phyloP scores from a whole-genome alignment of 1,284 basidiomycete species.

The Ceraceosorus guamensis region DNA sequence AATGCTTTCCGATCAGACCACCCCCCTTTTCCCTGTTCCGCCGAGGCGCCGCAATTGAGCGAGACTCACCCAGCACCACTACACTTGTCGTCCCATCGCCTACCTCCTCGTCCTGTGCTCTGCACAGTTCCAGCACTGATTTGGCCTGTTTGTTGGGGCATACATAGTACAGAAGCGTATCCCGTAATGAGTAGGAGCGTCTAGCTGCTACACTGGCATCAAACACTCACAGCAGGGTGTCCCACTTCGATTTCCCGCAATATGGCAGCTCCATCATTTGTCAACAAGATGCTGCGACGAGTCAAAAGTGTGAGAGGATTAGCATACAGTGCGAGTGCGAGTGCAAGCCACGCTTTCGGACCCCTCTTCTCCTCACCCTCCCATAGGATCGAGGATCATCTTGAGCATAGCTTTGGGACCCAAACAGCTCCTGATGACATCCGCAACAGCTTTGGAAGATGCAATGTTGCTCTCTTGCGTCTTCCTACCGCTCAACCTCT shows the following conservation, averaged over 20 bases:
- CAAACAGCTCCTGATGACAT: constrained; percentile 96
- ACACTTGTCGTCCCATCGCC: constrained; percentile 96
- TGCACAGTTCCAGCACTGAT: constrained; percentile 96
- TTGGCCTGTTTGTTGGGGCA: too few relatives aligned
- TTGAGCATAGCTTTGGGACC: constrained; percentile 98
- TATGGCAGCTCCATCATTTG: constrained; percentile 96
- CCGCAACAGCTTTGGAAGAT: constrained; percentile 96
- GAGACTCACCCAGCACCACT: constrained; percentile 78
- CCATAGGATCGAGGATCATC: constrained; percentile 79
- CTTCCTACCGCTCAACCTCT: constrained; percentile 86
- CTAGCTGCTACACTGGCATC: too few relatives aligned
- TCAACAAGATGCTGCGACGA: constrained; percentile 53
- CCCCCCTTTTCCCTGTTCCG: not conserved
- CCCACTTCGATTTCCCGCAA: constrained; percentile 95
- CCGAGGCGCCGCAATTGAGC: too few relatives aligned
- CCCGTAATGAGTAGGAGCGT: too few relatives aligned
- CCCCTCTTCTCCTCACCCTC: too few relatives aligned
- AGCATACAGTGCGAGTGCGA: too few relatives aligned
- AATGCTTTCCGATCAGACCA: not conserved
- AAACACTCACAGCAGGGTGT: too few relatives aligned
- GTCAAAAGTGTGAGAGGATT: too few relatives aligned
- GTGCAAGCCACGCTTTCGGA: too few relatives aligned
- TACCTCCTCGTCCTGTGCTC: constrained; percentile 97
- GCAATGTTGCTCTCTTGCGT: constrained; percentile 96
- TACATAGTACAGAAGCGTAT: too few relatives aligned